phyloP scores from a whole-genome alignment of 2,329 filamentous ascomycete genomes.

The Diplodia corticola region DNA sequence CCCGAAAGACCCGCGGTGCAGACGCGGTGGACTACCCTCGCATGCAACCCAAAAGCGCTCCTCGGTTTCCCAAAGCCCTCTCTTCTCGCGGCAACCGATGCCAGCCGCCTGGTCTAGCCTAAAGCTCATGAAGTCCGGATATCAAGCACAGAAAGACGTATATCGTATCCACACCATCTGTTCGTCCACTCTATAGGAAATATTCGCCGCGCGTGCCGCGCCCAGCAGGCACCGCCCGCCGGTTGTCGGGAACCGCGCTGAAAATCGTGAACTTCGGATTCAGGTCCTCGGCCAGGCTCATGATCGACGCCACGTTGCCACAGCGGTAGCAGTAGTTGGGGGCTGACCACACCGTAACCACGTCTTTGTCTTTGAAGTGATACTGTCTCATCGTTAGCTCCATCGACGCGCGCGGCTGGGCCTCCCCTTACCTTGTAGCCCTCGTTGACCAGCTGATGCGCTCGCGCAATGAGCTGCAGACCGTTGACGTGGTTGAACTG shows the following conservation, averaged over 20 bases:
- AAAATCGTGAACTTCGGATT: constrained; percentile 92
- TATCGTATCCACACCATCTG: constrained; percentile 23
- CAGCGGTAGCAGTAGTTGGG: constrained; percentile 97
- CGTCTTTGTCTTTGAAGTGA: constrained; percentile 91
- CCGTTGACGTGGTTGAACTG: constrained; percentile 75
- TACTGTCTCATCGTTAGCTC: constrained; percentile 55
- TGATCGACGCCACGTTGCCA: constrained; percentile 85
- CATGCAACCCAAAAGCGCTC: constrained; percentile 15
- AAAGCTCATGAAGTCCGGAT: constrained; percentile 22
- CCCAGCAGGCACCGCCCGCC: constrained; percentile 74
- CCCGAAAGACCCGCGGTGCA: constrained; percentile 12
- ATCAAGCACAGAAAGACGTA: constrained; percentile 24
- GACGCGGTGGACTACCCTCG: constrained; percentile 8
- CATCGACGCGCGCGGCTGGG: neutral
- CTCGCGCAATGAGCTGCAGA: constrained; percentile 68
- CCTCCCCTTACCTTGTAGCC: constrained; percentile 62
- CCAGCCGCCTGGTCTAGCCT: constrained; percentile 21
- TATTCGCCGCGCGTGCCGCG: constrained; percentile 52
- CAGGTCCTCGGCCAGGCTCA: constrained; percentile 83
- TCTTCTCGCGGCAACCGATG: constrained; percentile 2
- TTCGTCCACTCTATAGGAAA: constrained; percentile 44
- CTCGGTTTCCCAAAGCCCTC: constrained; percentile 11
- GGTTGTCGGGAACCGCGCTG: constrained; percentile 82
- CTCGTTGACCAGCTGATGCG: constrained; percentile 75
- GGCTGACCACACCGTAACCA: constrained; percentile 84